Evolutionary conservation across 805 yeast species (phyloP), one percentile per base, ranked within the genome.

Genomic region (Metschnikowia henanensis): DNA sequence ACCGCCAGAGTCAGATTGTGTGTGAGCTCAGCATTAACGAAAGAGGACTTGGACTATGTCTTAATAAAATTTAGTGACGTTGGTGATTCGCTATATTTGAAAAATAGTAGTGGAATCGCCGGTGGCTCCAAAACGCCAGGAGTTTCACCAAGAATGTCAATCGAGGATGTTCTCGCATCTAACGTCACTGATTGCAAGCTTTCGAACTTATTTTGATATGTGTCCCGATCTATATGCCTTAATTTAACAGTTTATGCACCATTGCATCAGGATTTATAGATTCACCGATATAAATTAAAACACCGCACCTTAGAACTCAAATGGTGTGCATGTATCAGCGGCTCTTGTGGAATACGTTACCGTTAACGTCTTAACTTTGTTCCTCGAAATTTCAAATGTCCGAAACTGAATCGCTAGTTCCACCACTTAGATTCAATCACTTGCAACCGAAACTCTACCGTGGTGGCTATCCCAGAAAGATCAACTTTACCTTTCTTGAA

Each of bases 1-100:
- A 80, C 90, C 29, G 86, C 96, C 5, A 81, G 99, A 68, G 90
- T 89, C 21, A 81, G 99, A 65, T 80, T 94, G 57, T 94, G 99
- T 74, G 84, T 94, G 56, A 85, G 95, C 42, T 73, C 97, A 0
- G 86, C 98, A 1, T 76, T 95, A 57, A 94, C 96, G 25, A 94
- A 94, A 68, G 92, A 87, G 57, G 99, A 94, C 65, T 78, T 94
- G 57, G 99, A 94, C 62, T 77, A 80, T 55, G 75, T 89, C 31
- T 72, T 91, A 54, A 76, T 77, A 39, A 83, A 79, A 57, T 76
- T 86, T 57, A 80, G 80, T 55, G 89, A 84, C 56, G 76, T 89
- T 39, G 98, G 97, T 41, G 94, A 87, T 56, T 69, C 72, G 57
- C 64, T 87, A 49, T 80, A 75, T 64, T 76, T 91, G 63, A 91